Evolutionary conservation across 192 early-diverging fungal species (phyloP), one percentile per base, ranked within the genome.

Genomic region (Glomus cerebriforme): DNA sequence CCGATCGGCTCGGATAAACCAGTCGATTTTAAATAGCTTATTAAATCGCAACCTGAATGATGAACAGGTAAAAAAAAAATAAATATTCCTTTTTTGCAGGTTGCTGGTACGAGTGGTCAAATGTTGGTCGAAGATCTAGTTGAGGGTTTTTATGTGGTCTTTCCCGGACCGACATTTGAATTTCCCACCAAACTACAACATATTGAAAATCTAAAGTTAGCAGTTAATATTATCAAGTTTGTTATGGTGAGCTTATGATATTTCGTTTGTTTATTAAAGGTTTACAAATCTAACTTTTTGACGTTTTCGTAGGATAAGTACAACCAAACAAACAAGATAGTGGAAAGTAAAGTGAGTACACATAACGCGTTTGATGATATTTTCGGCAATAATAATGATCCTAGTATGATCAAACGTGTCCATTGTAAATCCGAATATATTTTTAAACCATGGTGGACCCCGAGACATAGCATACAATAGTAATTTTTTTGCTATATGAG

Each of bases 161-260:
- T 78, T 35, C 77, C 77, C 43, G 77, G 77, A 9, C 29, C 27
- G 45, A 78, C 64, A 78, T 78, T 78, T 78, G 77, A 78, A 68
- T 68, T 78, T 64, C 62, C 77, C 45, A 78, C 64, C 67, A 78
- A 67, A 54, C 77, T 78, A 13, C 77, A 69, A 64, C 77, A 78
- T 68, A 78, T 78, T 34, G 64, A 68, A 68, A 78, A 68, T 54
- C 64, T 78, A 45, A 78, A 78, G 4, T 64, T 13, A 43, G 43
- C 77, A 68, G 67, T 78, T 58, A 78, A 78, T 45, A 65, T 78
- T 68, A 68, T 78, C n/a, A n/a, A n/a, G n/a, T n/a, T n/a, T n/a
- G n/a, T n/a, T n/a, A n/a, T n/a, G n/a, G n/a, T n/a, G n/a, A 78
- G 76, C 62, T 67, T 12, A 63, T 62, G 45, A 49, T 59, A n/a